Evolutionary conservation across 177 flowering plant genomes (phyloP).

Genomic region (Vitis hybrid): DNA sequence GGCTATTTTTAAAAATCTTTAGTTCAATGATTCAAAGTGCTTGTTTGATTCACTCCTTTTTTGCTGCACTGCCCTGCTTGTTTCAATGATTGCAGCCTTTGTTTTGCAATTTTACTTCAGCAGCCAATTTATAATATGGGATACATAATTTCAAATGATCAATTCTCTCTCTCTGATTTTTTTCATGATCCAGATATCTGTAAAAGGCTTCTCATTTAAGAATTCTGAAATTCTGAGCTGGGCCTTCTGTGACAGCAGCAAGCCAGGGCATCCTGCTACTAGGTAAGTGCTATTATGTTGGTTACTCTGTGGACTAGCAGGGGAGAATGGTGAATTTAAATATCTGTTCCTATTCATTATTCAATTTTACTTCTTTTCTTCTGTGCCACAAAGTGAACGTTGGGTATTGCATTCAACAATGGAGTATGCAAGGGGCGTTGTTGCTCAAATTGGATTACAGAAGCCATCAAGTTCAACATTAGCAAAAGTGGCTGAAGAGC

Average conservation of each 20-base stretch:
- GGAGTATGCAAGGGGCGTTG: conserved; percentile 56
- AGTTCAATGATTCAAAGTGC: background rate
- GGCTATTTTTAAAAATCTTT: too few relatives aligned
- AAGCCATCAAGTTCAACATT: conserved; percentile 57
- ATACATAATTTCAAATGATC: too few relatives aligned
- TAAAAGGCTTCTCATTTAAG: conserved; percentile 61
- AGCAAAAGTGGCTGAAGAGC: conserved; percentile 64
- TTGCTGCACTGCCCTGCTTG: background rate
- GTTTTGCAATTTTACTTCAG: conserved; percentile 4
- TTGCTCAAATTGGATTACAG: conserved; percentile 60
- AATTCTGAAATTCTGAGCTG: conserved; percentile 66
- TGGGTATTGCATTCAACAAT: conserved; percentile 85
- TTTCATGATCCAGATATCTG: conserved; percentile 58
- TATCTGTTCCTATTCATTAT: background rate
- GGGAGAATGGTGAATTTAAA: background rate
- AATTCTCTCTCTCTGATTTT: background rate
- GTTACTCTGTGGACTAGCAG: background rate
- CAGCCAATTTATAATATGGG: background rate
- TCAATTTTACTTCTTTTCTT: conserved; percentile 7
- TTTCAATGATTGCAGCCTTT: background rate
- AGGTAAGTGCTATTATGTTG: conserved; percentile 34
- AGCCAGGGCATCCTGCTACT: conserved; percentile 62
- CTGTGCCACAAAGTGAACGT: conserved; percentile 46
- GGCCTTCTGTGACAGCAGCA: conserved; percentile 82
- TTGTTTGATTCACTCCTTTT: background rate